Conservation (phyloP, 2,329 filamentous ascomycete genomes). For the Botrytis fragariae region DNA sequence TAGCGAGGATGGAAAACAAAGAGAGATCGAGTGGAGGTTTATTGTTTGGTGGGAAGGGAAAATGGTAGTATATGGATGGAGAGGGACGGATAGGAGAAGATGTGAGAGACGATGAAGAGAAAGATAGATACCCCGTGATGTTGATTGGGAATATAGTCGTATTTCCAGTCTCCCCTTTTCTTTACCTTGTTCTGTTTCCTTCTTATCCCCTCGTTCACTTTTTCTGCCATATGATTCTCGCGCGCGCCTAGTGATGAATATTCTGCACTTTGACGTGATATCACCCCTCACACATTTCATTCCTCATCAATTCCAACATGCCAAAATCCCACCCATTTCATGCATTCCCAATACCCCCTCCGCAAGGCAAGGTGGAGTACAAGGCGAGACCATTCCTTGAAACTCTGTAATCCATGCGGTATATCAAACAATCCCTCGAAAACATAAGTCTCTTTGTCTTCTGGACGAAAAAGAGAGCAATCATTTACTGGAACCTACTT, state of each 20-base stretch:
- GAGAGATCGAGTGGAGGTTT: constrained; percentile 23
- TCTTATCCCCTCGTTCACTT: not conserved
- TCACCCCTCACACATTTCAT: not conserved
- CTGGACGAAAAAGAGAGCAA: not conserved
- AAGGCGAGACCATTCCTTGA: constrained; percentile 73
- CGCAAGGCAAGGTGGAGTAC: constrained; percentile 74
- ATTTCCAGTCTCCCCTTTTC: not conserved
- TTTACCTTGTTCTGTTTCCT: not conserved
- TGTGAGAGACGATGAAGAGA: constrained; percentile 19
- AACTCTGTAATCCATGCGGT: constrained; percentile 74
- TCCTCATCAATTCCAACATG: not conserved
- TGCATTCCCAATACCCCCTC: constrained; percentile 37
- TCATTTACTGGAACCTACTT: constrained; percentile 3
- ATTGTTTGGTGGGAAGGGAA: constrained; percentile 42
- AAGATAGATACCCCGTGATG: constrained; percentile 13
- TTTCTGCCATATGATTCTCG: not conserved
- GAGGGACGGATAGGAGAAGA: constrained; percentile 21
- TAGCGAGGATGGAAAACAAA: constrained; percentile 52
- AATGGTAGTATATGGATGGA: constrained; percentile 38
- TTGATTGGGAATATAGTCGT: constrained; percentile 8
- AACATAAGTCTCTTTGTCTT: not conserved
- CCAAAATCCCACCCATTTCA: not conserved
- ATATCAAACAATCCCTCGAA: constrained; percentile 44
- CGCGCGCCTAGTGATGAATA: not conserved
- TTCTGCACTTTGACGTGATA: too few relatives aligned